Percentiles rank a stretch among this genome's conserved stretches.
phyloP scores from a whole-genome alignment of 441 rosid genomes.

The Arabidopsis lyrata region DNA sequence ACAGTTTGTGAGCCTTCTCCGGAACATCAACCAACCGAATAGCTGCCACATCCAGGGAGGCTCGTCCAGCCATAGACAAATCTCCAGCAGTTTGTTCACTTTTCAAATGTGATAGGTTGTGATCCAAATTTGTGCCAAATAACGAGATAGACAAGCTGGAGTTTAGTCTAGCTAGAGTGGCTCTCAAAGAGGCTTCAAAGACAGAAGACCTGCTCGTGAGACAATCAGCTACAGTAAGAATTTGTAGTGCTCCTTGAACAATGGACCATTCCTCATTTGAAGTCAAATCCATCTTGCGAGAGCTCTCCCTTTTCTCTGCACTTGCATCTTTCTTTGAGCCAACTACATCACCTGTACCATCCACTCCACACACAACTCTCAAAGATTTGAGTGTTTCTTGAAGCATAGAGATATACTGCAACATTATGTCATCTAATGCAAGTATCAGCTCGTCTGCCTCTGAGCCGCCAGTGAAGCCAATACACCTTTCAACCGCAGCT shows the following conservation, averaged over 20 bases:
- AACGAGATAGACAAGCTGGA: slow-evolving; percentile 81
- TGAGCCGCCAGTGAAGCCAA: slow-evolving; percentile 94
- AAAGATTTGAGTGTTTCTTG: slow-evolving; percentile 96
- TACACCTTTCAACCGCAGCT: slow-evolving; percentile 95
- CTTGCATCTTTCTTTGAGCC: slow-evolving; percentile 67
- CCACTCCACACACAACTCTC: slow-evolving; percentile 93
- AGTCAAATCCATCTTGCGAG: slow-evolving; percentile 68
- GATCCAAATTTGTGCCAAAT: slow-evolving; percentile 81
- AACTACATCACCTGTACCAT: slow-evolving; percentile 61
- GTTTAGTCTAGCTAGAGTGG: slow-evolving; percentile 90
- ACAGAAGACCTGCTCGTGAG: slow-evolving; percentile 94
- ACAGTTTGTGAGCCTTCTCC: slow-evolving; percentile 85
- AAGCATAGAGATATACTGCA: slow-evolving; percentile 88
- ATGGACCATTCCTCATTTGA: slow-evolving; percentile 99
- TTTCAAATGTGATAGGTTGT: slow-evolving; percentile 61
- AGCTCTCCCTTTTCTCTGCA: slow-evolving; percentile 79
- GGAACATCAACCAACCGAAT: slow-evolving; percentile 88
- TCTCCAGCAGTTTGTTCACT: slow-evolving; percentile 63
- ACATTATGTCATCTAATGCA: slow-evolving; percentile 89
- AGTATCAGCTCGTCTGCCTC: slow-evolving; percentile 96
- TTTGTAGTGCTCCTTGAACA: slow-evolving; percentile 96
- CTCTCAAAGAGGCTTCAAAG: slow-evolving; percentile 94
- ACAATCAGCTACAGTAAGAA: slow-evolving; percentile 96
- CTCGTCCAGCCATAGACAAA: slow-evolving; percentile 71
- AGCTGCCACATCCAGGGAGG: slow-evolving; percentile 92